Evolutionary conservation across 169 alveolate species (phyloP), one percentile per base, ranked within the genome.

Genomic region (Eimeria falciformis): DNA sequence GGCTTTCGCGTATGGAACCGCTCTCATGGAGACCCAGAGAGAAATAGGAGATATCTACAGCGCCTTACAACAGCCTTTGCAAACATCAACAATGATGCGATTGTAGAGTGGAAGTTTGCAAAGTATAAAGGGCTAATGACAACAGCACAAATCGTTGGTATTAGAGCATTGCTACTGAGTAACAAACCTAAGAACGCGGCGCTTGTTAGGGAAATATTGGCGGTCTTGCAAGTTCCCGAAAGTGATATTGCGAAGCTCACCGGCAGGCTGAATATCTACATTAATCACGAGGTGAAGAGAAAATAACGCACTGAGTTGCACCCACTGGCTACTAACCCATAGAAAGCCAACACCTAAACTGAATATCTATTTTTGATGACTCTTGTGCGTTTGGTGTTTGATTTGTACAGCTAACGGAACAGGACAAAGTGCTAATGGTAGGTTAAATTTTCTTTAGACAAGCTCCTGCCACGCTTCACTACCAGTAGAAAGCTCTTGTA

Each of bases 1-100:
- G 89, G 89, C 21, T 79, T 79, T 65, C 89, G 89, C 23, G 75
- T 79, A 40, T 79, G 89, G 89, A 79, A 79, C 75, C 89, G 89
- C 43, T 73, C 89, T 23, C 89, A 79, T 29, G 89, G 89, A 55
- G 89, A 79, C 89, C 89, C 89, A 5, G 89, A 55, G 33, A 79
- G n/a, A 56, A 79, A 79, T 37, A 50, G 53, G 18, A 40, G 89
- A 33, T 79, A 79, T 45, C 75, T 79, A 27, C 75, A 79, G 40
- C 89, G 89, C 18, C 89, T 79, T 47, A 45, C 89, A 40, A 73
- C 55, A n/a, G 89, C 75, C 3, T 55, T 79, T 50, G 53, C 89
- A 45, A 79, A 79, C 3, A 73, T 79, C 33, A 45, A 50, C 18
- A 50, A 50, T 50, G 89, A 79, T 45, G 33, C 56, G 25, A 53